Percentiles rank a stretch among this genome's conserved stretches.
phyloP scores from a whole-genome alignment of 306 rosid species.

The Malus domestica region ASM211411v1 NC_041796.1:8766501-8767000 shows the following conservation, averaged over 20 bases:
- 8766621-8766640: not conserved
- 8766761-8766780: not conserved
- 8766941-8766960: conserved; percentile 77
- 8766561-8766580: not conserved
- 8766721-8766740: not conserved
- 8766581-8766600: not conserved
- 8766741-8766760: not conserved
- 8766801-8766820: not conserved
- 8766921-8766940: conserved; percentile 57
- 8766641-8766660: not conserved
- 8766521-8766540: conserved; percentile 20
- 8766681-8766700: not conserved
- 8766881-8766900: conserved; percentile 69
- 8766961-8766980: conserved; percentile 66
- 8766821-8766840: not conserved
- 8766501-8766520: conserved; percentile 17
- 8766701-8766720: not conserved
- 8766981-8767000: conserved; percentile 86
- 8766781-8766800: not conserved
- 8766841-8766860: conserved; percentile 16
- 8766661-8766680: not conserved
- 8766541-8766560: not conserved
- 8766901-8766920: conserved; percentile 48
- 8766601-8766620: not conserved
- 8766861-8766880: conserved; percentile 86